Base-by-base conservation (phyloP, 495 filamentous ascomycete genomes). In the Polyplosphaeria fusca region DNA sequence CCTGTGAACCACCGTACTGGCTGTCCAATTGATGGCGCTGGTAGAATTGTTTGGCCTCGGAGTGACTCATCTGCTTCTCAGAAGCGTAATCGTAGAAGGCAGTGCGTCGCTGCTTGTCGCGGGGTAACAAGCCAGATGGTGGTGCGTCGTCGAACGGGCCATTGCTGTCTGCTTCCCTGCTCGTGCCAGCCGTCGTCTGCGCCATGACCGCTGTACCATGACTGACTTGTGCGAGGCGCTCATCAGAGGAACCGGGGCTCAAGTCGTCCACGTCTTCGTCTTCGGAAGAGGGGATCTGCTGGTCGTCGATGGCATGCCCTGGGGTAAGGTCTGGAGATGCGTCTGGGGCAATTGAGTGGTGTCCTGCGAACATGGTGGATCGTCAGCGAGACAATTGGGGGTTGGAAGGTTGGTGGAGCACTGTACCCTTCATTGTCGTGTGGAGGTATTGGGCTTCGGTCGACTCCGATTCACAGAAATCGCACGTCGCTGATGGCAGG, bases 21-120 rank as follows among this genome's bases (percentile, higher is more conserved):
- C 68, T 73, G 35, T 85, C 81, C 19, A 84, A 73, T 70, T 91
- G 87, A 71, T 89, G 90, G 55, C 89, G 80, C 67, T 95, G 93
- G 71, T 95, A 98, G 75, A 96, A 91, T 25, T 96, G 78, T 69
- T 93, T 96, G 30, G 92, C 88, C 65, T 98, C 92, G 19, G 86
- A 80, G 71, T 96, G 89, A 57, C 83, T 89, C 79, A 92, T 83
- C 58, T 88, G 87, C 65, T 91, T 93, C 69, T 98, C 92, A 53
- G 84, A 83, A n/a, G 87, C 82, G 67, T 87, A 84, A 70, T 93
- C 87, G 70, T 90, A 93, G 60, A 86, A 88, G 5, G 89, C 84
- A 2, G 89, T 94, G 71, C 82, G 88, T 55, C 83, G 78, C 58
- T 87, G 86, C 49, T 81, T 79, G 68, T 94, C 89, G 69, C 89